Evolutionary conservation across 805 yeast genomes (phyloP).

Genomic region (Starmerella apicola): DNA sequence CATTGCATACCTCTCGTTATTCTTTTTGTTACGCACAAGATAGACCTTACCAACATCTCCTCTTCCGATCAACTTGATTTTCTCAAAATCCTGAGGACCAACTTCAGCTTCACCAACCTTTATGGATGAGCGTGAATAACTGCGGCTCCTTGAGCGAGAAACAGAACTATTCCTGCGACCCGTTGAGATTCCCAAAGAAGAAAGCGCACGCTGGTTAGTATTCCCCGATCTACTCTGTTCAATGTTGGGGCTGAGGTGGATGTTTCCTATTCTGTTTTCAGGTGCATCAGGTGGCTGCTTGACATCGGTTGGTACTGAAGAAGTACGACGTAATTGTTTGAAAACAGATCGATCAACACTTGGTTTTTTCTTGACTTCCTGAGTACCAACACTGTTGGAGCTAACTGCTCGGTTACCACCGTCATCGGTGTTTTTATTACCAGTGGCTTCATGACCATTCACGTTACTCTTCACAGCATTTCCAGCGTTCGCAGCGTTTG

Average conservation of each 20-base stretch:
- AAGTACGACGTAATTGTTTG: conserved; percentile 44
- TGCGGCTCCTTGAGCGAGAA: conserved; percentile 31
- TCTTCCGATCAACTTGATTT: conserved; percentile 78
- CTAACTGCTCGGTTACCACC: too few species aligned
- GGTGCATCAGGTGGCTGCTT: conserved; percentile 25
- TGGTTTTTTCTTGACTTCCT: not conserved
- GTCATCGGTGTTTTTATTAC: too few species aligned
- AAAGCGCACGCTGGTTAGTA: not conserved
- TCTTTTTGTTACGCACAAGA: conserved; percentile 67
- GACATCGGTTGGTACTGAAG: conserved; percentile 68
- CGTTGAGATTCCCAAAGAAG: conserved; percentile 1
- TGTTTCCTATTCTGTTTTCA: conserved; percentile 3
- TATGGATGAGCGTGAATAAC: conserved; percentile 63
- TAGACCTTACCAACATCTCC: conserved; percentile 98
- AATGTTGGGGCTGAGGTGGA: not conserved
- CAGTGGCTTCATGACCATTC: too few species aligned
- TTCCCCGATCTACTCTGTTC: not conserved
- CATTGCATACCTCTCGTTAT: conserved; percentile 77
- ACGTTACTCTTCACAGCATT: too few species aligned
- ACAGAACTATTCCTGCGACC: not conserved
- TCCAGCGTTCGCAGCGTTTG: not conserved
- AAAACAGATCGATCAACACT: conserved; percentile 17
- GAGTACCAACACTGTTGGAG: not conserved
- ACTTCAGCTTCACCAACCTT: conserved; percentile 70
- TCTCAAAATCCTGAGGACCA: conserved; percentile 75